Conservation (phyloP, 352 stramenopile species). For the Blastocystis sp. region DNA sequence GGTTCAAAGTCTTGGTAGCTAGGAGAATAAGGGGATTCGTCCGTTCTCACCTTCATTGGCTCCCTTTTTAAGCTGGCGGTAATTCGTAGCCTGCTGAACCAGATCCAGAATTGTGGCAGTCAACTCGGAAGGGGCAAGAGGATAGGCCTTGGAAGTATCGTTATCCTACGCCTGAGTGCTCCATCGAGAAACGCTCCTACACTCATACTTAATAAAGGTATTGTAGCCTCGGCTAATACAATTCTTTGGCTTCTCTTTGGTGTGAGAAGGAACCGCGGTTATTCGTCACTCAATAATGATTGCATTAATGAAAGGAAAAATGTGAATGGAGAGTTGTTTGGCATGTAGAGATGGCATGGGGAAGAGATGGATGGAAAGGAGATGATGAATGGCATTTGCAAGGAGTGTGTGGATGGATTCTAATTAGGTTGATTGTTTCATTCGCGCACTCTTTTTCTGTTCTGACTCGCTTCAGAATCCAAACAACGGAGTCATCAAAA, state of each 20-base stretch:
- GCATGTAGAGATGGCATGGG: no score
- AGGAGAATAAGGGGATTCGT: not conserved
- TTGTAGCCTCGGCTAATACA: conserved; percentile 35
- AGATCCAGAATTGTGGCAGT: conserved; percentile 97
- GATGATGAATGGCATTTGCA: no score
- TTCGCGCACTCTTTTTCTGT: no score
- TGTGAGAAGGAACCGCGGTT: not conserved
- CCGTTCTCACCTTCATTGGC: conserved; percentile 87
- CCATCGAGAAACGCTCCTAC: not conserved
- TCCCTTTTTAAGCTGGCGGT: conserved; percentile 99
- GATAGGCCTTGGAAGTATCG: conserved; percentile 92
- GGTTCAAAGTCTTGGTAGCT: conserved; percentile 99
- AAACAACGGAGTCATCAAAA: not conserved
- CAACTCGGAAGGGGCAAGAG: conserved; percentile 92
- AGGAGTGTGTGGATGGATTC: no score
- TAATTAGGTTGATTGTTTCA: no score
- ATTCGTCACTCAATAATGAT: not conserved
- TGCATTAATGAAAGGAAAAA: no score
- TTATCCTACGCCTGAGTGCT: conserved; percentile 32
- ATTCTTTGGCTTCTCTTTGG: not conserved
- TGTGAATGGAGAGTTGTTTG: no score
- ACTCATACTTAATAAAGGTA: conserved; percentile 60
- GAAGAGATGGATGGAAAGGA: no score
- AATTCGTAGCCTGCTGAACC: conserved; percentile 97
- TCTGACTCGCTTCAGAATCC: no score